phyloP scores from a whole-genome alignment of 768 basidiomycete genomes.

The Udeniomyces megalosporus region DNA sequence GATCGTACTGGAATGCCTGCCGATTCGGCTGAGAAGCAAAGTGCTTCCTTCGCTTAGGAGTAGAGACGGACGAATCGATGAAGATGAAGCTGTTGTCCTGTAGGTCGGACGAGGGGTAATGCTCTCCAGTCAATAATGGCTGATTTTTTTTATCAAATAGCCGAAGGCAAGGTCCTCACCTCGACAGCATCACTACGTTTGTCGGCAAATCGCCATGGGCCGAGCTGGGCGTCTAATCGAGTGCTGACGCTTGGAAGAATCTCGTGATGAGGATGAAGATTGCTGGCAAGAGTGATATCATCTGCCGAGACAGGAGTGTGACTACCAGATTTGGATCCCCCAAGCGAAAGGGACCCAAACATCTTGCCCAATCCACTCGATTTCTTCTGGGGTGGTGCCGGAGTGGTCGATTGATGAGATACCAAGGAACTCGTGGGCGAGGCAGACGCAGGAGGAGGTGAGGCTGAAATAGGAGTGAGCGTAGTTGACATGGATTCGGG shows the following conservation, averaged over 20 bases:
- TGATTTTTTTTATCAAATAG: background rate
- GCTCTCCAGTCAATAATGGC: background rate
- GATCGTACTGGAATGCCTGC: slow-evolving; percentile 18
- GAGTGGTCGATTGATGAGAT: background rate
- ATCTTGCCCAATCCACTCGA: too few relatives aligned
- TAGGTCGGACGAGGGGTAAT: too few relatives aligned
- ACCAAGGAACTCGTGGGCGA: background rate
- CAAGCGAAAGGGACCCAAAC: too few relatives aligned
- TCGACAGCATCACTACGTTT: slow-evolving; percentile 4
- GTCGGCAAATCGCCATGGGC: slow-evolving; percentile 13
- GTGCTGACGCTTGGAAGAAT: background rate
- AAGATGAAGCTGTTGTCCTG: slow-evolving; percentile 21
- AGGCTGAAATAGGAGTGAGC: too few relatives aligned
- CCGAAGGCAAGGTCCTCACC: background rate
- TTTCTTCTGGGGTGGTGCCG: background rate
- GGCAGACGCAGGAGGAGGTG: background rate
- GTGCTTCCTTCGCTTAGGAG: slow-evolving; percentile 20
- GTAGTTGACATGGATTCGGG: background rate
- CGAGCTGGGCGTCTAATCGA: slow-evolving; percentile 10
- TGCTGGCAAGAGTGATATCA: background rate
- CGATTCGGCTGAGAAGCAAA: slow-evolving; percentile 17
- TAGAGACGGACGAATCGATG: slow-evolving; percentile 16
- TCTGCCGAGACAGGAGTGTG: background rate
- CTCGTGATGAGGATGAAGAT: background rate
- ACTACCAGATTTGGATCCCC: too few relatives aligned